Conservation (phyloP, 2,329 filamentous ascomycete genomes). For the Boeremia lycopersici region DNA sequence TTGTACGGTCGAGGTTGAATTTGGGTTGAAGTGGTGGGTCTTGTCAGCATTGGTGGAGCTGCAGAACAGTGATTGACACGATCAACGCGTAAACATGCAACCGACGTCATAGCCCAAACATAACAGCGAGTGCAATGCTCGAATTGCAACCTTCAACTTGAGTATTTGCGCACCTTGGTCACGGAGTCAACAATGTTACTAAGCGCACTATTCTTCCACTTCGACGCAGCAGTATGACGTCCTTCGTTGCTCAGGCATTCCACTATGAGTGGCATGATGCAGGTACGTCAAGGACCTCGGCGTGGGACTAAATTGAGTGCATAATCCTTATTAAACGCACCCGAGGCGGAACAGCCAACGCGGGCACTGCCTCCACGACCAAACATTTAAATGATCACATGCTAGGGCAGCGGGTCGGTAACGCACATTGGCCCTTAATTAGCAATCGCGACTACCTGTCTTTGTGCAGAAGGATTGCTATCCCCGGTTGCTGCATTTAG, state of each 20-base stretch:
- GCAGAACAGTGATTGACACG: background rate
- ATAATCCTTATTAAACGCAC: constrained; percentile 1
- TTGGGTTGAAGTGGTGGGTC: constrained; percentile 2
- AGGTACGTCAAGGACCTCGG: background rate
- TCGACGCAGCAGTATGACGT: background rate
- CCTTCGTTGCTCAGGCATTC: background rate
- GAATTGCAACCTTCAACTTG: background rate
- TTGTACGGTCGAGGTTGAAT: constrained; percentile 8
- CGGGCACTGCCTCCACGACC: constrained; percentile 8
- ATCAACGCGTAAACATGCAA: constrained; percentile 2
- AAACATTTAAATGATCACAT: background rate
- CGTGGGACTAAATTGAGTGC: constrained; percentile 3
- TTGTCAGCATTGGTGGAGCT: constrained; percentile 3
- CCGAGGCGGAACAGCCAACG: constrained; percentile 1
- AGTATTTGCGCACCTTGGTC: background rate
- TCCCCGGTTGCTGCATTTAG: constrained; percentile 1
- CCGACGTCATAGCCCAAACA: background rate
- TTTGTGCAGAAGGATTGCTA: background rate
- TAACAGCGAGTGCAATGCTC: background rate
- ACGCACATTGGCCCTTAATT: constrained; percentile 2
- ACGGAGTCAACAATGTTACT: too few species aligned
- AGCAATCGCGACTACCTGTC: constrained; percentile 1
- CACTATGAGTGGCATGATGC: background rate
- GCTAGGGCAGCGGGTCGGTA: background rate
- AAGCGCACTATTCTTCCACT: background rate